Base-by-base conservation (phyloP, 345 rosid genomes). In the Boechera divaricarpa region DNA sequence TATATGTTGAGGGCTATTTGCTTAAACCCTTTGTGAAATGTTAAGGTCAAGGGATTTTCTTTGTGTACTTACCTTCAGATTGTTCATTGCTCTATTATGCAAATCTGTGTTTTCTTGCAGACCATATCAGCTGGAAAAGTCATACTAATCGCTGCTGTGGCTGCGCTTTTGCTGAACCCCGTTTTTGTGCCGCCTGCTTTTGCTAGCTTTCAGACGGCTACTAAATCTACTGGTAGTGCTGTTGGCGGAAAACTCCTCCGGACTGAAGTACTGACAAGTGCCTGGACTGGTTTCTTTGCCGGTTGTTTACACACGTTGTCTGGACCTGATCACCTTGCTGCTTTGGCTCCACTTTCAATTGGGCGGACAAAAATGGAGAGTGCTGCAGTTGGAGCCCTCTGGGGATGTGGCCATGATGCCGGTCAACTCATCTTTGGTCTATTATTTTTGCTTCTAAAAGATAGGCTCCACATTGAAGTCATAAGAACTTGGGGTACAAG, bases 351-450 rank as follows among this genome's bases (percentile, higher is more conserved):
- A 4, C 89, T 92, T 31, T 92, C 99, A 2, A 95, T 95, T 35
- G 97, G 99, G 7, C 92, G 97, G 10, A 76, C 96, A 16, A 80
- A 90, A 52, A 72, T 92, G 80, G 97, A 92, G 85, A 92, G 99
- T 69, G 98, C 98, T 68, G 90, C 84, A 2, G 96, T 95, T 47
- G 99, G 99, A 75, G 99, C 97, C 18, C 90, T 95, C 16, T 95
- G 99, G 99, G 99, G 99, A 38, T 95, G 98, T 75, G 99, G 99
- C 11, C 99, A 95, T 51, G 99, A 92, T 38, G 96, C 99, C 0
- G 99, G 99, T 36, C 99, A 95, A 77, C 77, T 94, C 29, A 80
- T 94, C 31, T 94, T 94, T 56, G 98, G 98, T 41, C 73, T 92
- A 41, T 6, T 92, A 2, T 94, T 94, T 73, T 83, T 94, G 6